Conservation (phyloP, 148 eudicot genomes). For the Rhododendron ferrugineum region DNA sequence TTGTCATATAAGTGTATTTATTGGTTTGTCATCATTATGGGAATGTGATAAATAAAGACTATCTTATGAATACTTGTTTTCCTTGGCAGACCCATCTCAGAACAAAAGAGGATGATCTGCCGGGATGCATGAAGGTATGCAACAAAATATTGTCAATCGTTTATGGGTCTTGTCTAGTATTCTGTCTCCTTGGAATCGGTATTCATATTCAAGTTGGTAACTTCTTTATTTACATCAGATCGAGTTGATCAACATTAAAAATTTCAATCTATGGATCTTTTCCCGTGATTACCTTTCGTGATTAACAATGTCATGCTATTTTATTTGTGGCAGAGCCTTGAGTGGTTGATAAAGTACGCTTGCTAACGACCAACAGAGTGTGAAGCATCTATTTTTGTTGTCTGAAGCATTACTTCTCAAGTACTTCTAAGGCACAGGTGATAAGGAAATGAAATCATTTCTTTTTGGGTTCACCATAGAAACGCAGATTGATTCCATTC, state of each 20-base stretch:
- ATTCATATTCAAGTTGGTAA: background rate
- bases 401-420: background rate
- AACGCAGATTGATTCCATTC: background rate
- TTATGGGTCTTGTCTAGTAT: background rate
- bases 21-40: background rate
- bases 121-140: conserved; percentile 74
- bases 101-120: conserved; percentile 56
- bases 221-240: no score
- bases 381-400: background rate
- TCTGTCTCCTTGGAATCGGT: background rate
- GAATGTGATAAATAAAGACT: background rate
- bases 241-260: background rate
- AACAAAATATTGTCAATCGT: background rate
- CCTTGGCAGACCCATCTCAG: conserved; percentile 55
- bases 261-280: background rate
- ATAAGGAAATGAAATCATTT: background rate
- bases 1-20: background rate
- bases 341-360: conserved; percentile 24
- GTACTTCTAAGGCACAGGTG: background rate
- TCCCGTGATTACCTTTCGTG: background rate
- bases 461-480: background rate
- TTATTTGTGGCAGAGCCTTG: conserved; percentile 15
- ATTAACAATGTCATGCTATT: background rate
- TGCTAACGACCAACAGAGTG: background rate
- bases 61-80: conserved; percentile 4